A percentile compares a stretch with the other conserved stretches of the same genome.
phyloP scores from a whole-genome alignment of 805 yeast genomes.

The Candida chauliodis region DNA sequence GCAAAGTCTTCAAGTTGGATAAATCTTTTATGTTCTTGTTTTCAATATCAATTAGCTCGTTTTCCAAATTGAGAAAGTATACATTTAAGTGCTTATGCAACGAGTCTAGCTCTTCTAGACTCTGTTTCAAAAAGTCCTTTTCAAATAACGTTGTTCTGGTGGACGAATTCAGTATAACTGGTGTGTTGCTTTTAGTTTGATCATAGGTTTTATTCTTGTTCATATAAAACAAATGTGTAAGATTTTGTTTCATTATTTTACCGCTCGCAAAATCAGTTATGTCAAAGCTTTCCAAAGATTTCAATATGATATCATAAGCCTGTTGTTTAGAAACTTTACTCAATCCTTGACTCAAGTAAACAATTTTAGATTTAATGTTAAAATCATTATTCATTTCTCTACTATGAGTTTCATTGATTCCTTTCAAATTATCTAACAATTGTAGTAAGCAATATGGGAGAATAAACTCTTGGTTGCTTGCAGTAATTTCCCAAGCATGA shows the following conservation, averaged over 20 bases:
- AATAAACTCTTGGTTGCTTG: not conserved
- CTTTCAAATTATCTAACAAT: constrained; percentile 4
- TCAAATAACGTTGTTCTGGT: not conserved
- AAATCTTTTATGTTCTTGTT: constrained; percentile 6
- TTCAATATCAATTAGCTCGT: constrained; percentile 5
- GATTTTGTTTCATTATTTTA: not conserved
- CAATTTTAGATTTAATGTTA: not conserved
- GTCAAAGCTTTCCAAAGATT: constrained; percentile 14
- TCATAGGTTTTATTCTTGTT: too few relatives aligned
- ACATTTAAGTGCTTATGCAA: constrained; percentile 8
- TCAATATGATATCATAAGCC: constrained; percentile 13
- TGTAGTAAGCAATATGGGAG: not conserved
- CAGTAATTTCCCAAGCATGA: constrained; percentile 2
- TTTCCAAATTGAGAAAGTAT: constrained; percentile 2
- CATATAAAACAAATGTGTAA: not conserved
- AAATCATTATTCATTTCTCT: not conserved
- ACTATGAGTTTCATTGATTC: constrained; percentile 2
- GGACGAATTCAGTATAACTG: not conserved
- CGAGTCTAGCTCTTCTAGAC: constrained; percentile 11
- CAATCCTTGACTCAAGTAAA: not conserved
- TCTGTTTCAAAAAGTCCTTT: not conserved
- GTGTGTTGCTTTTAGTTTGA: not conserved
- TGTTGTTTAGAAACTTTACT: constrained; percentile 8
- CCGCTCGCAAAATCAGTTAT: too few relatives aligned
- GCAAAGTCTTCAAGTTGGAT: not conserved